A percentile compares a stretch with the other conserved stretches of the same genome.
phyloP scores from a whole-genome alignment of 768 basidiomycete species.

The Russula lepida region DNA sequence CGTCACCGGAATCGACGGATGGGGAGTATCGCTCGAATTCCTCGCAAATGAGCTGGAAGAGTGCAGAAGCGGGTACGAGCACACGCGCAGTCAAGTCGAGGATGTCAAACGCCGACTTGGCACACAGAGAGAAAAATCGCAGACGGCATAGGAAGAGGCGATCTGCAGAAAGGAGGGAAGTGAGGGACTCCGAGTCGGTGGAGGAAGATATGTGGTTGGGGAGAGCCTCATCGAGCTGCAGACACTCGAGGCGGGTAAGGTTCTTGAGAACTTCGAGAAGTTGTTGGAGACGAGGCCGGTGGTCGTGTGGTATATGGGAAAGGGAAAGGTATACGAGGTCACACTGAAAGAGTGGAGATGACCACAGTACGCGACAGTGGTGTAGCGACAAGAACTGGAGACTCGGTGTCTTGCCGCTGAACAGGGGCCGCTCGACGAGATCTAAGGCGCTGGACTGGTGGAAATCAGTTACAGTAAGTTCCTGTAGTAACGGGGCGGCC shows the following conservation, averaged over 20 bases:
- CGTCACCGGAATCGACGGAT: constrained; percentile 7
- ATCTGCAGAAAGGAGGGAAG: constrained; percentile 3
- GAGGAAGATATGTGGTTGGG: constrained; percentile 8
- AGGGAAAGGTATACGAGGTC: constrained; percentile 18
- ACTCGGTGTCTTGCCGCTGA: constrained; percentile 6
- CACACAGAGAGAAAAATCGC: constrained; percentile 13
- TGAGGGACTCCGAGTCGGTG: neutral
- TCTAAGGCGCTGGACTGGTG: constrained; percentile 3
- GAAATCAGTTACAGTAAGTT: constrained; percentile 13
- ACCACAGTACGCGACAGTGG: constrained; percentile 12
- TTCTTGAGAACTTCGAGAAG: constrained; percentile 12
- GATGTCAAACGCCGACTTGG: constrained; percentile 16
- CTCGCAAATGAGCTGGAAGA: constrained; percentile 18
- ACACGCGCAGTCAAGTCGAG: constrained; percentile 9
- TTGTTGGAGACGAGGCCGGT: neutral
- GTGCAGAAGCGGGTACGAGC: constrained; percentile 9
- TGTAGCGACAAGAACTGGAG: constrained; percentile 11
- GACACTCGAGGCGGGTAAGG: constrained; percentile 12
- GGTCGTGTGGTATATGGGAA: constrained; percentile 8
- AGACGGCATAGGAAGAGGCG: constrained; percentile 7
- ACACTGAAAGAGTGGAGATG: constrained; percentile 15
- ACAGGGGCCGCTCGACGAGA: constrained; percentile 5
- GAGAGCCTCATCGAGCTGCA: constrained; percentile 16
- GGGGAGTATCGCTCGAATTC: constrained; percentile 9
- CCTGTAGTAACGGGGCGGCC: constrained; percentile 10